These are phyloP conservation scores for Cenchrus fungigraminus DNA, from an alignment of 176 grass and related monocot genomes.

Conservation along the genomic window DNA sequence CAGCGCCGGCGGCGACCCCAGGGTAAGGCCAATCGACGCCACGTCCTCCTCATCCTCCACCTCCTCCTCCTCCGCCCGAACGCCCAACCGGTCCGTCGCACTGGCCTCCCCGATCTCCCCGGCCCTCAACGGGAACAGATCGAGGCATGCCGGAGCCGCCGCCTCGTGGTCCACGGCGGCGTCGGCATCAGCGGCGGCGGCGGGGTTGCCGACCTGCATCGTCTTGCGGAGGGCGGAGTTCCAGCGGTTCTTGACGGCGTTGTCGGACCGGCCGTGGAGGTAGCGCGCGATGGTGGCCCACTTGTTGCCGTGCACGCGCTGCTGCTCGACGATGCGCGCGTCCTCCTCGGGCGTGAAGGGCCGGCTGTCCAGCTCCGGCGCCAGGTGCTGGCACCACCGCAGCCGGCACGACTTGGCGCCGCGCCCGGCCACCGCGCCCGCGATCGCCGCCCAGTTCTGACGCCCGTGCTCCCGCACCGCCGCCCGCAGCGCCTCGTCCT, in stretches of 20 bases:
- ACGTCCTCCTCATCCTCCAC: neutral
- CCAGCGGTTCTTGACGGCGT: slow-evolving; percentile 85
- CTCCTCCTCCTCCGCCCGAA: neutral
- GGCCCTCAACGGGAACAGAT: slow-evolving; percentile 12
- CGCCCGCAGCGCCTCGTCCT: slow-evolving; percentile 56
- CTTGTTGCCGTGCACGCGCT: slow-evolving; percentile 70
- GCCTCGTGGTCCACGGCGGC: neutral
- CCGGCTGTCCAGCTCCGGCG: slow-evolving; percentile 54
- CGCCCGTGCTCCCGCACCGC: slow-evolving; percentile 53
- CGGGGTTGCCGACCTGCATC: neutral
- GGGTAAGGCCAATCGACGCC: slow-evolving; percentile 34
- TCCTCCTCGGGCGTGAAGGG: slow-evolving; percentile 70
- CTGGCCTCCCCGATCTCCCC: slow-evolving; percentile 8
- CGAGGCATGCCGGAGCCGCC: neutral
- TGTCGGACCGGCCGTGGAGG: slow-evolving; percentile 65
- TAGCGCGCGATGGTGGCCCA: slow-evolving; percentile 80
- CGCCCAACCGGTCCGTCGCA: neutral
- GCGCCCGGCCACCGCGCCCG: slow-evolving; percentile 40
- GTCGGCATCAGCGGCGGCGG: neutral
- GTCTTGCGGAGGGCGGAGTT: slow-evolving; percentile 65
- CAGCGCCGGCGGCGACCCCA: slow-evolving; percentile 39
- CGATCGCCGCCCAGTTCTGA: slow-evolving; percentile 66
- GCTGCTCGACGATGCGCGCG: slow-evolving; percentile 54
- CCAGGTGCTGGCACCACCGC: slow-evolving; percentile 74
- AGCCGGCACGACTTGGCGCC: slow-evolving; percentile 73